Conservation (phyloP, 305 asterid genomes). For the Ilex paraguariensis region DNA sequence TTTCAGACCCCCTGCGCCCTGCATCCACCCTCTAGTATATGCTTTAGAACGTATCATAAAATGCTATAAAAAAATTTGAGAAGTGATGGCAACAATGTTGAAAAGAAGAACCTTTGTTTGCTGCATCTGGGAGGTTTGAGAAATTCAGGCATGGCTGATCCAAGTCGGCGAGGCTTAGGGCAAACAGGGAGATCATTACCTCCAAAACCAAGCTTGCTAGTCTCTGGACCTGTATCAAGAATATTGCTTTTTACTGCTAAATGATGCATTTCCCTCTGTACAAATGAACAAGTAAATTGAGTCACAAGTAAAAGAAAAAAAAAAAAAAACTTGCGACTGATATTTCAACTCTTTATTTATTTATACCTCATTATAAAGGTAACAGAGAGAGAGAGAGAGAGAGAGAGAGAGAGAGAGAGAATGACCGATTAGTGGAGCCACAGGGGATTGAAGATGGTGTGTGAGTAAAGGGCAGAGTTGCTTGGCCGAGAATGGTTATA, state of each 20-base stretch:
- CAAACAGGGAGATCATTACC: constrained; percentile 37
- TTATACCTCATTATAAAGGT: constrained; percentile 14
- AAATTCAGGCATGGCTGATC: constrained; percentile 38
- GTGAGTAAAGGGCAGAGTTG: constrained; percentile 17
- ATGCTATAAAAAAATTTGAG: too few relatives aligned
- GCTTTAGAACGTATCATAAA: too few relatives aligned
- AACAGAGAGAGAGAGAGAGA: constrained; percentile 2
- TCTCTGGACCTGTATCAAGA: constrained; percentile 19
- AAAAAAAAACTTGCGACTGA: constrained; percentile 16
- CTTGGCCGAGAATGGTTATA: constrained; percentile 31
- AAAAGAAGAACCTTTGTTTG: constrained; percentile 25
- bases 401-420: constrained; percentile 1
- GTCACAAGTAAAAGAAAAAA: constrained; percentile 4
- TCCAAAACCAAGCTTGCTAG: constrained; percentile 16
- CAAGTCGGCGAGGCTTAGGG: constrained; percentile 59
- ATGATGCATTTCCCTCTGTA: constrained; percentile 36
- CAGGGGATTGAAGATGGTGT: constrained; percentile 5
- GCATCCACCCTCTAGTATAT: too few relatives aligned
- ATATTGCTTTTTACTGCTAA: constrained; percentile 31
- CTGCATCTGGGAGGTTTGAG: constrained; percentile 28
- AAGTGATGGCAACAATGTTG: too few relatives aligned
- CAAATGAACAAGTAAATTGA: neutral
- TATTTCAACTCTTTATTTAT: constrained; percentile 11
- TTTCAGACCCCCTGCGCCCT: too few relatives aligned
- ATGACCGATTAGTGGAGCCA: constrained; percentile 17